phyloP scores from a whole-genome alignment of 2,329 filamentous ascomycete species.

The Botrytis hyacinthi region DNA sequence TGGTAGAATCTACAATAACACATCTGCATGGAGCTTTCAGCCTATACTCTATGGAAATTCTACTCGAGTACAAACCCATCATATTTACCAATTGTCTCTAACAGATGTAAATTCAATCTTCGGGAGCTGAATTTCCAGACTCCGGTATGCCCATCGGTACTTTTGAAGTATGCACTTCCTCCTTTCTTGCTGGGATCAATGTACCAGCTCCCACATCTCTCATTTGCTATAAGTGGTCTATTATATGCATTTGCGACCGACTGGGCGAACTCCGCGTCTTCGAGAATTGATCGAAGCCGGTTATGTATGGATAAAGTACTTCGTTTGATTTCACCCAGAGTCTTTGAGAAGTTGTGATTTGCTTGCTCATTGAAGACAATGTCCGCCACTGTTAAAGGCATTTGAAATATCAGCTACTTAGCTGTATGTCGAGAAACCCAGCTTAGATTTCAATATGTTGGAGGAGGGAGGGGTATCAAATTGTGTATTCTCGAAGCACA shows the following conservation, averaged over 20 bases:
- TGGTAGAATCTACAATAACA: conserved; percentile 89
- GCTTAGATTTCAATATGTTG: not conserved
- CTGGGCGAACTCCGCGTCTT: conserved; percentile 73
- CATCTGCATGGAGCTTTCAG: conserved; percentile 46
- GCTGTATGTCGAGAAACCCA: not conserved
- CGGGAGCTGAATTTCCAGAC: conserved; percentile 89
- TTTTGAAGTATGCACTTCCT: conserved; percentile 92
- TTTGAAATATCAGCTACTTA: conserved; percentile 19
- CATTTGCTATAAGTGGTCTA: conserved; percentile 82
- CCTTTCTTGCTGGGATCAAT: conserved; percentile 63
- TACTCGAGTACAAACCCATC: conserved; percentile 59
- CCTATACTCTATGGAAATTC: not conserved
- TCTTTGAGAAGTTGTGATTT: conserved; percentile 65
- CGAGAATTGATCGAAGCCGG: conserved; percentile 73
- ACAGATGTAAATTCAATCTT: conserved; percentile 78
- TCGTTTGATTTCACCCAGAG: conserved; percentile 69
- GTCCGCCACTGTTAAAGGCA: conserved; percentile 46
- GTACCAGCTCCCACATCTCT: conserved; percentile 96
- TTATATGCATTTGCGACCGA: conserved; percentile 53
- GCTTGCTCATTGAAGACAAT: conserved; percentile 47
- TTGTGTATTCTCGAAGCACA: not conserved
- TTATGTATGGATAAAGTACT: conserved; percentile 77
- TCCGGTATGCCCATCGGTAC: conserved; percentile 88
- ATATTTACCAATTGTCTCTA: conserved; percentile 62
- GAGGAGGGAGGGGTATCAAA: not conserved